Percentiles rank a stretch among this genome's conserved stretches.
Conservation (phyloP, 805 yeast genomes). For the Candida taoyuanica region DNA sequence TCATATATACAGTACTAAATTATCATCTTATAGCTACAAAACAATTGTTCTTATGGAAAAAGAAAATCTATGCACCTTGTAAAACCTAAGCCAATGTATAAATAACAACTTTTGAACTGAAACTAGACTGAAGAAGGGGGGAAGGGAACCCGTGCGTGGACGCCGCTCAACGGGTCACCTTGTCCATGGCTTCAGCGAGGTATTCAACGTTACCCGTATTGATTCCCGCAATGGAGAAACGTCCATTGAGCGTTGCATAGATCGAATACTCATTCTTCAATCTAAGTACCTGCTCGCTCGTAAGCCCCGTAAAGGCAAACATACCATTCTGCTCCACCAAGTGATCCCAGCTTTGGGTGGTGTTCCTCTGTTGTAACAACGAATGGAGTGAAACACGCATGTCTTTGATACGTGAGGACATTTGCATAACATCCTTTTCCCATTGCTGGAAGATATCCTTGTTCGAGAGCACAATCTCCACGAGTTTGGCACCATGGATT, state of each 20-base stretch:
- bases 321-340: conserved; percentile 88
- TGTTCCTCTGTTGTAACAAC: conserved; percentile 48
- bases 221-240: conserved; percentile 88
- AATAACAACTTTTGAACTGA: neutral
- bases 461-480: conserved; percentile 65
- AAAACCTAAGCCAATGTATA: too few relatives aligned
- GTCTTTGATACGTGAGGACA: conserved; percentile 72
- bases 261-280: conserved; percentile 71
- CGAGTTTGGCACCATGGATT: conserved; percentile 88
- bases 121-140: neutral
- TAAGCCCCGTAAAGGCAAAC: conserved; percentile 90
- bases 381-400: conserved; percentile 66
- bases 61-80: too few relatives aligned
- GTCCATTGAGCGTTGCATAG: conserved; percentile 85
- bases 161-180: conserved; percentile 23
- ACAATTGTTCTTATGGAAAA: too few relatives aligned
- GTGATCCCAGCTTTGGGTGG: conserved; percentile 69
- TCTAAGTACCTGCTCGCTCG: conserved; percentile 61
- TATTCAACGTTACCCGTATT: conserved; percentile 75
- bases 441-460: conserved; percentile 62
- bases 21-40: too few relatives aligned
- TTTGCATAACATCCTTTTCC: conserved; percentile 73
- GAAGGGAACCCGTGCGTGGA: too few relatives aligned
- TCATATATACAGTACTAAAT: too few relatives aligned
- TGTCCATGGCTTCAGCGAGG: conserved; percentile 57